phyloP scores from a whole-genome alignment of 805 yeast genomes.

The Zygoascus bituminiphila region DNA sequence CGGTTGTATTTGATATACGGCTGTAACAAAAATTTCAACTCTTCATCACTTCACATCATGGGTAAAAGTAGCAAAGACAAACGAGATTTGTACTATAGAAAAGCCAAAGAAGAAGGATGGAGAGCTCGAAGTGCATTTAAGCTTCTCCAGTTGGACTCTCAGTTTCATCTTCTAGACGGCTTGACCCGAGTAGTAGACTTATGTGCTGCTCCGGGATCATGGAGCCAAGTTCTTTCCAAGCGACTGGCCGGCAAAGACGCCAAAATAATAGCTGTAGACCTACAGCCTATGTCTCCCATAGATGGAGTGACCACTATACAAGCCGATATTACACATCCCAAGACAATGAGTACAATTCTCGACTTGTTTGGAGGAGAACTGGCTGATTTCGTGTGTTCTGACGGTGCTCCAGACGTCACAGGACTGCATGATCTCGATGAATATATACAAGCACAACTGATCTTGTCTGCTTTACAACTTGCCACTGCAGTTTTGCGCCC shows the following conservation, averaged over 20 bases:
- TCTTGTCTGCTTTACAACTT: constrained; percentile 81
- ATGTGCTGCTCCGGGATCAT: constrained; percentile 98
- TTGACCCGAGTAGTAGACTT: constrained; percentile 84
- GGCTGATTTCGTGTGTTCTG: constrained; percentile 93
- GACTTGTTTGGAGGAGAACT: constrained; percentile 82
- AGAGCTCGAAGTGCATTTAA: constrained; percentile 96
- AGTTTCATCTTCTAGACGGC: constrained; percentile 68
- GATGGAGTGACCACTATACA: constrained; percentile 82
- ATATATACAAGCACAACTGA: constrained; percentile 90
- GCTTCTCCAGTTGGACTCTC: constrained; percentile 80
- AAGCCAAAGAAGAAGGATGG: constrained; percentile 97
- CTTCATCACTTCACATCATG: constrained; percentile 52
- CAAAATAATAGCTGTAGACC: constrained; percentile 86
- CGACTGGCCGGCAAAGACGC: constrained; percentile 38
- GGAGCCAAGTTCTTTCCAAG: constrained; percentile 90
- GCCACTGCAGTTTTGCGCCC: constrained; percentile 83
- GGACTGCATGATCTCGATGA: constrained; percentile 96
- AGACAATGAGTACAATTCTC: constrained; percentile 66
- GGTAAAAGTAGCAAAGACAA: constrained; percentile 94
- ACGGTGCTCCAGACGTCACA: constrained; percentile 98
- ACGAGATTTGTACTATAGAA: constrained; percentile 74
- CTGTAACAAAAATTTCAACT: too few relatives aligned
- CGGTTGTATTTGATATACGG: too few relatives aligned
- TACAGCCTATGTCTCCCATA: constrained; percentile 98
- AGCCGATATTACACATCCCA: constrained; percentile 96